A percentile compares a stretch with the other conserved stretches of the same genome.
phyloP scores from a whole-genome alignment of 2,329 filamentous ascomycete species.

The Nectriaceae sp. region DNA sequence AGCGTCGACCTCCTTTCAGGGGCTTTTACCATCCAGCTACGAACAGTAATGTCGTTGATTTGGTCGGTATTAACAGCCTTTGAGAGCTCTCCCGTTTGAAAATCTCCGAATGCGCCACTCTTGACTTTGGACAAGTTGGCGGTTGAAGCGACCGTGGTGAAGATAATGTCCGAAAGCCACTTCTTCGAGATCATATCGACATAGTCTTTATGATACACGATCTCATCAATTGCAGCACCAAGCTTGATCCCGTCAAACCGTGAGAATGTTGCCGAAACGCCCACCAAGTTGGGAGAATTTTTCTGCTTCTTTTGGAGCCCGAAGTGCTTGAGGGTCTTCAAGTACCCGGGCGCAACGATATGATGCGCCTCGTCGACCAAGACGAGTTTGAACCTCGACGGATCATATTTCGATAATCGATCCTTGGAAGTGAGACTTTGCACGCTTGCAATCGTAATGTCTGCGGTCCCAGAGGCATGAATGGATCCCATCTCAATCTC shows the following conservation, averaged over 20 bases:
- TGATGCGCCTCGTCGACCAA: slow-evolving; percentile 97
- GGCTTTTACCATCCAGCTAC: slow-evolving; percentile 82
- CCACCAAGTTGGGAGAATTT: slow-evolving; percentile 68
- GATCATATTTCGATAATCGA: slow-evolving; percentile 81
- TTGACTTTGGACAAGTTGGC: slow-evolving; percentile 75
- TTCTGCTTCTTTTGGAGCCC: slow-evolving; percentile 55
- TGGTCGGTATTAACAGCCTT: slow-evolving; percentile 77
- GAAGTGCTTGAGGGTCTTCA: slow-evolving; percentile 77
- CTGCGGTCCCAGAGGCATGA: slow-evolving; percentile 76
- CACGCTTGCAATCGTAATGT: slow-evolving; percentile 92
- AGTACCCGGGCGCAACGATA: slow-evolving; percentile 82
- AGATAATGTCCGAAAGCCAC: slow-evolving; percentile 89
- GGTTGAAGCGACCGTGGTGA: slow-evolving; percentile 86
- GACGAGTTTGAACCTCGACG: slow-evolving; percentile 79
- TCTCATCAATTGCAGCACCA: slow-evolving; percentile 86
- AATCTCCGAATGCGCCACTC: slow-evolving; percentile 69
- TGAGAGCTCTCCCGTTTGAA: slow-evolving; percentile 76
- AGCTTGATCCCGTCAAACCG: slow-evolving; percentile 82
- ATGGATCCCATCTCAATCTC: slow-evolving; percentile 89
- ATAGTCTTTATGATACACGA: slow-evolving; percentile 86
- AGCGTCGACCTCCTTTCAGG: slow-evolving; percentile 77
- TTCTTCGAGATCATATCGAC: slow-evolving; percentile 77
- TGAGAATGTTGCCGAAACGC: slow-evolving; percentile 81
- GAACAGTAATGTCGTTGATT: slow-evolving; percentile 82
- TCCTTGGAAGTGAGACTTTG: slow-evolving; percentile 78